Evolutionary conservation across 176 grass and related monocot species (phyloP).

Genomic region (Aegilops speltoides): DNA sequence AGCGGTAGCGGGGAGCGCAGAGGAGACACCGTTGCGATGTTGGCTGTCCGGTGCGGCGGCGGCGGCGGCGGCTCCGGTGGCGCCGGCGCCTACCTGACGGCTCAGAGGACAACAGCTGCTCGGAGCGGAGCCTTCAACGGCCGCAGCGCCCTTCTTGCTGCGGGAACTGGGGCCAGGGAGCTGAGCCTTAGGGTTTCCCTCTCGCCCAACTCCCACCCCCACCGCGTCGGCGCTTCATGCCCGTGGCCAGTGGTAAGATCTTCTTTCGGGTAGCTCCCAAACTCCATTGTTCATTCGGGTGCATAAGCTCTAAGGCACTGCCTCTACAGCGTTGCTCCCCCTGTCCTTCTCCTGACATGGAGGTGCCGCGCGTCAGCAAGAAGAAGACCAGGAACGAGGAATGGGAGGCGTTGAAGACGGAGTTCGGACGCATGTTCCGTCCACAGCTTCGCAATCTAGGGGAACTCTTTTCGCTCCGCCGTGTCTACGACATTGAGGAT

Average conservation of each 20-base stretch:
- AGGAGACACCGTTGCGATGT: not conserved
- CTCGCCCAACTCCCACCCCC: not conserved
- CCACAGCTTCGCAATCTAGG: not conserved
- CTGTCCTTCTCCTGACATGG: not conserved
- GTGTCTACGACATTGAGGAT: not conserved
- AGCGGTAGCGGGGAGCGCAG: no score
- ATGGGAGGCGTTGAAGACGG: conserved; percentile 6
- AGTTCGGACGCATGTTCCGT: not conserved
- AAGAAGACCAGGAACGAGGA: not conserved
- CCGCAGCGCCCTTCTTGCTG: not conserved
- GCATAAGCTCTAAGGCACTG: not conserved
- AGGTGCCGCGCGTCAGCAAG: not conserved
- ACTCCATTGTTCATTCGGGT: not conserved
- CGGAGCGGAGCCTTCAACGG: not conserved
- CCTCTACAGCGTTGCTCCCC: not conserved
- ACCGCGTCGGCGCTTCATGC: not conserved
- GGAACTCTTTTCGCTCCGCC: not conserved
- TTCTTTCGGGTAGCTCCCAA: not conserved
- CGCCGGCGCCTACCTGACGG: not conserved
- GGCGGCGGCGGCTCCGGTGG: not conserved
- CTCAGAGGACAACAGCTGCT: not conserved
- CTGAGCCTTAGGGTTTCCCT: not conserved
- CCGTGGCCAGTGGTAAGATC: not conserved
- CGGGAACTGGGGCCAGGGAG: not conserved
- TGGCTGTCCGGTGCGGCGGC: not conserved